Evolutionary conservation across 805 yeast genomes (phyloP).

Genomic region (Cyberlindnera amylophila): DNA sequence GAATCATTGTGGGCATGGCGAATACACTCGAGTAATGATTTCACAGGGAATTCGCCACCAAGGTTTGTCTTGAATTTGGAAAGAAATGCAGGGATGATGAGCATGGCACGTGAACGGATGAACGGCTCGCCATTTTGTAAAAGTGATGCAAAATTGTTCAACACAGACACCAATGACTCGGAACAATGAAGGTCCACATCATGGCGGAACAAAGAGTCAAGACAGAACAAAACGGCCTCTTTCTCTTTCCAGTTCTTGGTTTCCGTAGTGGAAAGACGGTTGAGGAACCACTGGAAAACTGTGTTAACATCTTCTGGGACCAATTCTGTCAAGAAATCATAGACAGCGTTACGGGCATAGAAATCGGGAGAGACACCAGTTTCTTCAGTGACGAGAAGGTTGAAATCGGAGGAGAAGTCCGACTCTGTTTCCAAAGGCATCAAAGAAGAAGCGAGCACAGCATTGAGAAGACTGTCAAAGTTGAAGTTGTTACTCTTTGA

Average conservation of each 20-base stretch:
- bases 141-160: conserved; percentile 11
- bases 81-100: conserved; percentile 54
- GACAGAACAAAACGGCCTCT: conserved; percentile 51
- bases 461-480: conserved; percentile 6
- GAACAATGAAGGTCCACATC: conserved; percentile 31
- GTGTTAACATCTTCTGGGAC: conserved; percentile 36
- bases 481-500: not conserved
- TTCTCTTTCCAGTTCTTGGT: conserved; percentile 38
- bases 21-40: conserved; percentile 24
- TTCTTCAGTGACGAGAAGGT: conserved; percentile 67
- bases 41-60: conserved; percentile 29
- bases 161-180: conserved; percentile 14
- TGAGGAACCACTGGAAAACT: conserved; percentile 13
- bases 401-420: conserved; percentile 57
- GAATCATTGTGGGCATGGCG: conserved; percentile 26
- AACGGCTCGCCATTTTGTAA: conserved; percentile 30
- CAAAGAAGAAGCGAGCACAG: conserved; percentile 16
- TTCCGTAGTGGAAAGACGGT: conserved; percentile 1
- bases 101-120: conserved; percentile 44
- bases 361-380: conserved; percentile 59
- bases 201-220: conserved; percentile 39
- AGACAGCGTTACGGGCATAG: conserved; percentile 57
- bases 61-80: conserved; percentile 44
- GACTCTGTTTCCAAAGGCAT: conserved; percentile 35
- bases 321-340: conserved; percentile 52